Percentiles rank a stretch among this genome's conserved stretches.
phyloP scores from a whole-genome alignment of 2,329 filamentous ascomycete genomes.

The Curvularia spicifera region DNA sequence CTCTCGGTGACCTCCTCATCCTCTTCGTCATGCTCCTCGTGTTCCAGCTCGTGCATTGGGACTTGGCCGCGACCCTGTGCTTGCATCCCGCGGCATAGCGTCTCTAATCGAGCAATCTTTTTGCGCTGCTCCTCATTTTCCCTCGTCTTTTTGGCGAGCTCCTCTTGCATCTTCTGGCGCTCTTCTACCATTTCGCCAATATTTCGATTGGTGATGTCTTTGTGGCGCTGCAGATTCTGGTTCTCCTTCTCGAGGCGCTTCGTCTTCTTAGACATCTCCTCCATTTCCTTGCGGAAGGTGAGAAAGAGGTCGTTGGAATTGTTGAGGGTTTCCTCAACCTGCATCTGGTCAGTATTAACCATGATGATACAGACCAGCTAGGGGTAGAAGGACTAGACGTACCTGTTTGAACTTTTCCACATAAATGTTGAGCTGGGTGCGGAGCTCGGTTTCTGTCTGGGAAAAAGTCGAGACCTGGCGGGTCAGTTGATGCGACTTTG shows the following conservation, averaged over 20 bases:
- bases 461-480: constrained; percentile 93
- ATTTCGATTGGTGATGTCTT: constrained; percentile 90
- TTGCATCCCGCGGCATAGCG: constrained; percentile 95
- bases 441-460: constrained; percentile 90
- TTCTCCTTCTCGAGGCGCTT: constrained; percentile 98
- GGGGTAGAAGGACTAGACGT: constrained; percentile 42
- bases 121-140: constrained; percentile 80
- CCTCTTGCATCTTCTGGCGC: constrained; percentile 75
- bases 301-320: constrained; percentile 98
- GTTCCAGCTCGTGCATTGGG: constrained; percentile 52
- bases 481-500: constrained; percentile 83
- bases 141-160: constrained; percentile 74
- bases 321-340: constrained; percentile 98
- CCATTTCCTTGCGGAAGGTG: constrained; percentile 98
- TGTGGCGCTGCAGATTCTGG: constrained; percentile 85
- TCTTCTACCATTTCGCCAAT: constrained; percentile 98
- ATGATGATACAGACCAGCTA: constrained; percentile 41
- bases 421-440: constrained; percentile 96
- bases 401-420: constrained; percentile 99
- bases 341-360: constrained; percentile 59
- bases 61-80: constrained; percentile 84
- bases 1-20: constrained; percentile 60
- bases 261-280: constrained; percentile 99
- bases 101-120: constrained; percentile 89
- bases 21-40: constrained; percentile 51